Percentiles rank a stretch among this genome's conserved stretches.
These are phyloP conservation scores for Botrytis medusae DNA, from an alignment of 2,329 filamentous ascomycete species.

Conservation along the genomic window DNA sequence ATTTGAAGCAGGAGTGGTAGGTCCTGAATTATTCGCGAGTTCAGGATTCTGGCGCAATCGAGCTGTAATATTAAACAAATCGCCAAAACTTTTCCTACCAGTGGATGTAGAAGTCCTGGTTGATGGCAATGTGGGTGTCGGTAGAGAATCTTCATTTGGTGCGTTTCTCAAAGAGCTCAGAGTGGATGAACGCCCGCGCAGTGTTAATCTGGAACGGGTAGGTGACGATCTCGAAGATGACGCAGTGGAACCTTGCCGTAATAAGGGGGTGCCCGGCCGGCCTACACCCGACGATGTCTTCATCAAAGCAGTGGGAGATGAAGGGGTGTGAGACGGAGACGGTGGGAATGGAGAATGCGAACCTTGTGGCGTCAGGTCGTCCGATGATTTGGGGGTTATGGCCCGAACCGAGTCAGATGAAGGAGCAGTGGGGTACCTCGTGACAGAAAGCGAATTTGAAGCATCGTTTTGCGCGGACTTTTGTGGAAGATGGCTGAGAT, in stretches of 20 bases:
- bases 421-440: conserved; percentile 47
- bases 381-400: conserved; percentile 41
- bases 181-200: conserved; percentile 82
- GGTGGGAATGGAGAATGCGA: conserved; percentile 36
- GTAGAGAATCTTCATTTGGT: conserved; percentile 68
- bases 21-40: conserved; percentile 65
- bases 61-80: conserved; percentile 73
- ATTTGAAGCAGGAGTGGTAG: conserved; percentile 66
- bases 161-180: conserved; percentile 77
- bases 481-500: conserved; percentile 83
- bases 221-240: conserved; percentile 68
- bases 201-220: conserved; percentile 56
- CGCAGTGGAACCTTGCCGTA: conserved; percentile 60
- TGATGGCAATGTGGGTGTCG: conserved; percentile 57
- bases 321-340: conserved; percentile 29
- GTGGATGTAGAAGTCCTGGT: conserved; percentile 77
- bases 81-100: conserved; percentile 91
- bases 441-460: conserved; percentile 41
- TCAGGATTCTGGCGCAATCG: conserved; percentile 83
- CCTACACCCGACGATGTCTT: conserved; percentile 37
- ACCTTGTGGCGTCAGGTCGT: conserved; percentile 30
- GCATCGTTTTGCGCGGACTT: conserved; percentile 53
- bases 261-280: conserved; percentile 46
- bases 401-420: conserved; percentile 42
- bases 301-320: conserved; percentile 28